These are phyloP conservation scores for Hawksworthiomyces lignivorus DNA, from an alignment of 2,329 filamentous ascomycete species.

Conservation along the genomic window DNA sequence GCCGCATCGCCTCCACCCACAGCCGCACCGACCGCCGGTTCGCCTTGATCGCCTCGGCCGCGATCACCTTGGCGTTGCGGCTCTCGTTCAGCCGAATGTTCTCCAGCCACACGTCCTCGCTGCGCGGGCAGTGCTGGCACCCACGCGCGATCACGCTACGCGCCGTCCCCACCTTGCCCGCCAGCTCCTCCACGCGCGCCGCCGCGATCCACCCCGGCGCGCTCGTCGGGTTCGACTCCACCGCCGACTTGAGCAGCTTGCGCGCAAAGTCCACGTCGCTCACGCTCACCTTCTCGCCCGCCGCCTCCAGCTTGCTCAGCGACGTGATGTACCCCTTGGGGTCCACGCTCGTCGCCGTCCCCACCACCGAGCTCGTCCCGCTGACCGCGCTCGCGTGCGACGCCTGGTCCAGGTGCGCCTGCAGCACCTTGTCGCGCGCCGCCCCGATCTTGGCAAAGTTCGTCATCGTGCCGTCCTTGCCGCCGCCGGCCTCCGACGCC, in stretches of 20 bases:
- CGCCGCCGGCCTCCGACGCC: slow-evolving; percentile 27
- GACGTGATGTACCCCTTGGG: slow-evolving; percentile 94
- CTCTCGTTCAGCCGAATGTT: slow-evolving; percentile 89
- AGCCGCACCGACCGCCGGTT: slow-evolving; percentile 82
- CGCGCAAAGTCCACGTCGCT: slow-evolving; percentile 93
- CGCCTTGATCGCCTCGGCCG: slow-evolving; percentile 83
- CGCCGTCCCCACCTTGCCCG: slow-evolving; percentile 84
- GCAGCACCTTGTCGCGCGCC: slow-evolving; percentile 88
- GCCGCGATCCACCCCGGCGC: slow-evolving; percentile 94
- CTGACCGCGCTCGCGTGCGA: slow-evolving; percentile 70
- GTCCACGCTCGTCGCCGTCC: slow-evolving; percentile 85
- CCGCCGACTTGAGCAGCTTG: slow-evolving; percentile 88
- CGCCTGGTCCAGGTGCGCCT: slow-evolving; percentile 66
- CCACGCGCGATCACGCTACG: slow-evolving; percentile 82
- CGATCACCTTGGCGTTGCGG: slow-evolving; percentile 92
- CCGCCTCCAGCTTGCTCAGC: slow-evolving; percentile 71
- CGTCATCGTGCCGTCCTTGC: slow-evolving; percentile 82
- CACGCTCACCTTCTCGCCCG: slow-evolving; percentile 75
- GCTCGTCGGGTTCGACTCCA: slow-evolving; percentile 93
- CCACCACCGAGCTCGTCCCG: slow-evolving; percentile 58
- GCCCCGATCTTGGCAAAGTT: slow-evolving; percentile 98
- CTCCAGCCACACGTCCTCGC: slow-evolving; percentile 92
- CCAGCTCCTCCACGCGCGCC: slow-evolving; percentile 83
- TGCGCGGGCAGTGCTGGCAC: slow-evolving; percentile 85
- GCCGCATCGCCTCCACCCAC: slow-evolving; percentile 92